A percentile compares a stretch with the other conserved stretches of the same genome.
These are phyloP conservation scores for Rhizopus arrhizus DNA, from an alignment of 371 early-diverging fungal species.

Conservation along the genomic window DNA sequence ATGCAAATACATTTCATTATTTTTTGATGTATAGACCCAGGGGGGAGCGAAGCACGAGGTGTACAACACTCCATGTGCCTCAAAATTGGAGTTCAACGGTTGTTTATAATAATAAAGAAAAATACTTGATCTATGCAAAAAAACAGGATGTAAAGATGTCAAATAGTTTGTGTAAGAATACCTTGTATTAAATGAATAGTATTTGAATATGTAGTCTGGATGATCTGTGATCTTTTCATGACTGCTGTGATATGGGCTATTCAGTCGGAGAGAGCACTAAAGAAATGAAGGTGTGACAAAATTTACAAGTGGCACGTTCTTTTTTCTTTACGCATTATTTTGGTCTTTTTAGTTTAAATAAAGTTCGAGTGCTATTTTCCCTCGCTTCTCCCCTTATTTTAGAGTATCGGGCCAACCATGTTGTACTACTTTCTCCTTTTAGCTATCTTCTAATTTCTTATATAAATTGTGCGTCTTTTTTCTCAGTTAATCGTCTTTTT, in stretches of 20 bases:
- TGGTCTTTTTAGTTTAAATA: constrained; percentile 18
- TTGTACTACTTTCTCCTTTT: constrained; percentile 12
- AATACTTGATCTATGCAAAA: too few relatives aligned
- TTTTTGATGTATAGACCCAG: too few relatives aligned
- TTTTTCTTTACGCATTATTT: constrained; percentile 6
- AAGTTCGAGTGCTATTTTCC: constrained; percentile 2
- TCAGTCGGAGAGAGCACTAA: constrained; percentile 29
- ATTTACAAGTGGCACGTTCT: constrained; percentile 27
- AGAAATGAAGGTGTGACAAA: constrained; percentile 24
- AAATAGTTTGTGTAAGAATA: too few relatives aligned
- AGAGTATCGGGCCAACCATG: constrained; percentile 13
- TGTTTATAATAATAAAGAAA: background rate
- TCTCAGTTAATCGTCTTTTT: constrained; percentile 8
- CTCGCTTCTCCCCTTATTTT: constrained; percentile 7
- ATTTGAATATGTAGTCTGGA: background rate
- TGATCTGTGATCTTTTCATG: constrained; percentile 6
- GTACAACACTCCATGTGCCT: constrained; percentile 33
- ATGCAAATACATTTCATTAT: too few relatives aligned
- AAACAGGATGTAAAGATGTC: background rate
- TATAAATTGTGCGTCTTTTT: constrained; percentile 8
- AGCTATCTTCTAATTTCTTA: background rate
- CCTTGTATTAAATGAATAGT: background rate
- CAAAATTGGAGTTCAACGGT: background rate
- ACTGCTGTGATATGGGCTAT: background rate
- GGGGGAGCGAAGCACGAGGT: constrained; percentile 25